Base-by-base conservation (phyloP, 371 early-diverging fungal species). In the Nematocida homosporus region DNA sequence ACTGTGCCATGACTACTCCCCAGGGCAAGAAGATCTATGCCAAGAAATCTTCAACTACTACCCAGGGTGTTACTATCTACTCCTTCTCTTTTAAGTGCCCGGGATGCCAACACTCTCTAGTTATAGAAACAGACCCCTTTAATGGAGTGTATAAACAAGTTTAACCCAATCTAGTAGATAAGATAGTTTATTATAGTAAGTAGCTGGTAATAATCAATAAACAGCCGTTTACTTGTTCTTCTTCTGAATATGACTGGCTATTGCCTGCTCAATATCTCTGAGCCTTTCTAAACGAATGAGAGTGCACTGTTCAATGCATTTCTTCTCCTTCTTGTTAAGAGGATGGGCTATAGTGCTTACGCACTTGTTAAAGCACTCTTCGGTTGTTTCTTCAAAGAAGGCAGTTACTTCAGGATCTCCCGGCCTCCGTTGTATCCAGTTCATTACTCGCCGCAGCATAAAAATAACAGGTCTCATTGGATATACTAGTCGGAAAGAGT, bases 331-430 rank as follows among this genome's bases (percentile, higher is more conserved):
- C 25, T 52, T n/a, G 10, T 34, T 59, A 1, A 68, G 59, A 3
- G 6, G 5, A 32, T 8, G 5, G 13, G 13, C 38, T 5, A 18
- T 10, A 25, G n/a, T 68, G 27, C 23, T 32, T 2, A 72, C 51
- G 40, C 75, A 72, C 27, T 42, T 41, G n/a, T 61, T 25, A 35
- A 72, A 72, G 52, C 75, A 72, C 35, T 37, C 40, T 25, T 3
- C 18, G 38, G 63, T 61, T 1, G 75, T 72, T 1, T 61, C 48
- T 48, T 72, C 75, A 72, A 72, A 72, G 30, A 72, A 72, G 42
- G 41, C 35, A 23, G 29, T 44, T 38, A 72, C 20, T 8, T 72
- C 75, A 6, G 60, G 41, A n/a, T 68, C 50, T 25, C 10, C 5
- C 20, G 57, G 13, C 13, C 13, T 54, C 6, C 59, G 27, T 18